Evolutionary conservation across 1,284 basidiomycete genomes (phyloP).

Genomic region (Inonotus obliquus): DNA sequence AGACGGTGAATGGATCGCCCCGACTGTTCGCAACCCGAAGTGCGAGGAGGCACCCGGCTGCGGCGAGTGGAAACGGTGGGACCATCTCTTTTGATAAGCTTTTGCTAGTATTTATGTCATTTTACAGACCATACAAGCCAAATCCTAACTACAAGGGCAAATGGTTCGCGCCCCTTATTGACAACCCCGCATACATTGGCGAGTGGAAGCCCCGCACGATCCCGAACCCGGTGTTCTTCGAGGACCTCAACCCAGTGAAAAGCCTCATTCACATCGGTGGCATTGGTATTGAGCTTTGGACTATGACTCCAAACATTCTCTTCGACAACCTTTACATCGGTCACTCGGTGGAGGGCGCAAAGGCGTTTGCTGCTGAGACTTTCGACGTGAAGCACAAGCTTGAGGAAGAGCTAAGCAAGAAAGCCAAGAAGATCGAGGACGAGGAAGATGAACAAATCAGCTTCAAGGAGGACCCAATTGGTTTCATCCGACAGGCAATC

Average conservation of each 20-base stretch:
- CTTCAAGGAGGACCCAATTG: constrained; percentile 71
- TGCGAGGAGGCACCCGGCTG: constrained; percentile 90
- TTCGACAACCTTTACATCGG: constrained; percentile 95
- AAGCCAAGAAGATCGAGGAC: constrained; percentile 38
- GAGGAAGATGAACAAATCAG: constrained; percentile 50
- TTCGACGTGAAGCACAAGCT: constrained; percentile 79
- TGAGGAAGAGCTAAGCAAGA: constrained; percentile 54
- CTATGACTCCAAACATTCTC: constrained; percentile 96
- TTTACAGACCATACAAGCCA: constrained; percentile 69
- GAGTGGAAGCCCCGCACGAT: constrained; percentile 92
- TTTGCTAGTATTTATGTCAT: constrained; percentile 15
- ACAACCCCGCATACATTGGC: constrained; percentile 98
- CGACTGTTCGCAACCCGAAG: constrained; percentile 84
- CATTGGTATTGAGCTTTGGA: constrained; percentile 97
- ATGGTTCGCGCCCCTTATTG: constrained; percentile 90
- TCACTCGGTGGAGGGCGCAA: constrained; percentile 80
- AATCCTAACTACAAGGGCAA: constrained; percentile 96
- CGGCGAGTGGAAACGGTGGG: constrained; percentile 83
- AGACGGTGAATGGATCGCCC: constrained; percentile 97
- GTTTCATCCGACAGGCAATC: constrained; percentile 74
- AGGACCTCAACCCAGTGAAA: constrained; percentile 84
- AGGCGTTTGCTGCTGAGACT: constrained; percentile 76
- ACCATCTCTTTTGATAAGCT: constrained; percentile 5
- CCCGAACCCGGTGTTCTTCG: constrained; percentile 88
- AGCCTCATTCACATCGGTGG: constrained; percentile 83